phyloP scores from a whole-genome alignment of 140 eudicot genomes.

The Flaveria floridana region DNA sequence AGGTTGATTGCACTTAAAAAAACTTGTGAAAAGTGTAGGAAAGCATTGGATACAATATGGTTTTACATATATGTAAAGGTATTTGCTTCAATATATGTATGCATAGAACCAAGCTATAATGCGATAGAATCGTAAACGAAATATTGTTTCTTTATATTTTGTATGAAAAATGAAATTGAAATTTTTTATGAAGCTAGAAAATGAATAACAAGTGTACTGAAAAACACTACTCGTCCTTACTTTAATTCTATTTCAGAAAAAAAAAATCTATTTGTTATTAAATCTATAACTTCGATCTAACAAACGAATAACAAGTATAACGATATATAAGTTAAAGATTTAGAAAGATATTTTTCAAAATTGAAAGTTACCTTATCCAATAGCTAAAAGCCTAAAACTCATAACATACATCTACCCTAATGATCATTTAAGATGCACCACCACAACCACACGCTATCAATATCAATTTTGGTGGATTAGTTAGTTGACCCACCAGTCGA shows the following conservation, averaged over 20 bases:
- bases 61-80: too few relatives aligned
- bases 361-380: background rate
- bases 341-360: background rate
- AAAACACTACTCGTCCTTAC: background rate
- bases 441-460: conserved; percentile 7
- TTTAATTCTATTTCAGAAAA: background rate
- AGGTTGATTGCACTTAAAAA: too few relatives aligned
- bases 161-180: background rate
- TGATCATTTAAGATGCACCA: conserved; percentile 17
- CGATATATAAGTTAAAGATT: background rate
- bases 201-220: background rate
- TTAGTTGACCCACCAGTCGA: conserved; percentile 3
- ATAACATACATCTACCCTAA: background rate
- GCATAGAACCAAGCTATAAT: background rate
- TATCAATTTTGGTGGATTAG: background rate
- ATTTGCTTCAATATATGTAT: too few relatives aligned
- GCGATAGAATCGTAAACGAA: background rate
- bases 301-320: background rate
- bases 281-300: background rate
- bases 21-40: too few relatives aligned
- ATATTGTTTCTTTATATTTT: background rate
- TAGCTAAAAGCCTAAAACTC: background rate
- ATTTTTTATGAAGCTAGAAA: background rate
- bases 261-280: background rate
- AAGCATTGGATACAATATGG: too few relatives aligned